Evolutionary conservation across 73 alveolate species (phyloP).

Genomic region (Stentor coeruleus): DNA sequence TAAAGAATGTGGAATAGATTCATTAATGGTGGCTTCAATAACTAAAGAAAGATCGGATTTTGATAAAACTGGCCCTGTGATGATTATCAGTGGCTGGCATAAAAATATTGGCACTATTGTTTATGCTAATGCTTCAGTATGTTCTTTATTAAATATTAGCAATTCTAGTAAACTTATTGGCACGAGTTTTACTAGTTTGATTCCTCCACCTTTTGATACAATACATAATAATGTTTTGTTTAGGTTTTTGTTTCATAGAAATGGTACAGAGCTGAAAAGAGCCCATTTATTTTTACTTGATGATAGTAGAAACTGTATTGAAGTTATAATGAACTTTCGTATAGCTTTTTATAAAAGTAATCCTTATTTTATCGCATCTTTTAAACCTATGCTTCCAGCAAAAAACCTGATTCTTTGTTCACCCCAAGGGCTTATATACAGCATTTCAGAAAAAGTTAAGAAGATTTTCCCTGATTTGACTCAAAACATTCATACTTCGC

Average conservation of each 20-base stretch:
- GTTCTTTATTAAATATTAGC: neutral
- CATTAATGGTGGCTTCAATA: neutral
- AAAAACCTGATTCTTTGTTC: neutral
- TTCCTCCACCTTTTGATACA: constrained; percentile 20
- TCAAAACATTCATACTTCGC: neutral
- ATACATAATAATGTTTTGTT: neutral
- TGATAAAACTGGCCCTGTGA: neutral
- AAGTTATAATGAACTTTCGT: neutral
- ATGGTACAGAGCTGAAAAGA: neutral
- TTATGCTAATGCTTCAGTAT: neutral
- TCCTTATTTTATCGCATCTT: constrained; percentile 22
- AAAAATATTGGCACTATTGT: neutral
- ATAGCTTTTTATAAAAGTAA: neutral
- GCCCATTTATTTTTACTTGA: neutral
- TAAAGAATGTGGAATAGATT: neutral
- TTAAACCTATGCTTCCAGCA: neutral
- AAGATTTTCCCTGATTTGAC: neutral
- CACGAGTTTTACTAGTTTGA: neutral
- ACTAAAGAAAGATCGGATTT: neutral
- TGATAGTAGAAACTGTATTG: neutral
- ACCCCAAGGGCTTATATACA: neutral
- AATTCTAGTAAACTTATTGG: neutral
- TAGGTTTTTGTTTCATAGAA: neutral
- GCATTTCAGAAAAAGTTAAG: neutral
- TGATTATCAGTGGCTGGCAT: constrained; percentile 12